Percentiles rank a stretch among this genome's conserved stretches.
These are phyloP conservation scores for Boehmeria nivea DNA, from an alignment of 306 rosid genomes.

Conservation along the genomic window DNA sequence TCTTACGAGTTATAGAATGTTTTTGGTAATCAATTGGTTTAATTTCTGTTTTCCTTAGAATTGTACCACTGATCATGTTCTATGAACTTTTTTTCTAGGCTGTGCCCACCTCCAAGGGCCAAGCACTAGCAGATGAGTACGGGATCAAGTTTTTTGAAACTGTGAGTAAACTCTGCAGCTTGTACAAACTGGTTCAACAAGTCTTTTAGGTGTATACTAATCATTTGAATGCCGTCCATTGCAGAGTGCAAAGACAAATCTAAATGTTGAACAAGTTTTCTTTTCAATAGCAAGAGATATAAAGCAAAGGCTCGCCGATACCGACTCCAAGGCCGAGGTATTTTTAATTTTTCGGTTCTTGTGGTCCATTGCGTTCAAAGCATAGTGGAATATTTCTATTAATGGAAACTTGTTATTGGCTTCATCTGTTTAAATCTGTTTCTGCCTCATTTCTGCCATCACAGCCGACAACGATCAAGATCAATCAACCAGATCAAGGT, in stretches of 20 bases:
- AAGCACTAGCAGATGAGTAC: constrained; percentile 92
- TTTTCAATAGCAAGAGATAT: constrained; percentile 96
- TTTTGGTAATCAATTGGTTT: not conserved
- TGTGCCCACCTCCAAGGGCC: constrained; percentile 89
- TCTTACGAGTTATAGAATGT: not conserved
- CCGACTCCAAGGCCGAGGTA: constrained; percentile 79
- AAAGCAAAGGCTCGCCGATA: constrained; percentile 90
- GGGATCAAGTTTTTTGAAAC: constrained; percentile 96
- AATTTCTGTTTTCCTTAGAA: not conserved
- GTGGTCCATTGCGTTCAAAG: too few relatives aligned
- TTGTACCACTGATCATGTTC: too few relatives aligned
- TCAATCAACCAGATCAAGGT: constrained; percentile 57
- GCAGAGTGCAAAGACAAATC: constrained; percentile 95
- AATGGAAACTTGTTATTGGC: too few relatives aligned
- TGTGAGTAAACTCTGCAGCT: constrained; percentile 40
- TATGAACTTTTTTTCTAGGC: constrained; percentile 45
- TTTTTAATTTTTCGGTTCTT: constrained; percentile 27
- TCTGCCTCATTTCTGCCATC: constrained; percentile 9
- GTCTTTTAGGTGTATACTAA: too few relatives aligned
- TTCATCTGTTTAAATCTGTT: not conserved
- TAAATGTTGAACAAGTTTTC: constrained; percentile 94
- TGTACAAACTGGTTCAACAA: too few relatives aligned
- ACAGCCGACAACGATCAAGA: constrained; percentile 69
- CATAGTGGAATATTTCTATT: too few relatives aligned
- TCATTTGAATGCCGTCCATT: not conserved